Evolutionary conservation across 73 alveolate species (phyloP).

Genomic region (Symbiodinium natans): DNA sequence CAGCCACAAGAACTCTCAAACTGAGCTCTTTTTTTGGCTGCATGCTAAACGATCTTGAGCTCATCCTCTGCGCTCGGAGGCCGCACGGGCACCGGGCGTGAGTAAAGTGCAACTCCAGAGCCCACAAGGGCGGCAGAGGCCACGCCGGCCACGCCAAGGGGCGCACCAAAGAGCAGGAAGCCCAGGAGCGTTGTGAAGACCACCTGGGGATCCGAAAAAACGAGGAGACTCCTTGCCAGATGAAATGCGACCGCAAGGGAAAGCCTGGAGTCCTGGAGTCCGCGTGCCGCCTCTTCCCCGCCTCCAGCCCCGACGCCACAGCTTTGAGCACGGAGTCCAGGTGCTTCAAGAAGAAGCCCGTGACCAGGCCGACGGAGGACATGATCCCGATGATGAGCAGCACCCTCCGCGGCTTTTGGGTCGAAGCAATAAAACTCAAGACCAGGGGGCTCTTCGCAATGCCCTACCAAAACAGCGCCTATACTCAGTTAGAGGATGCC

Average conservation of each 20-base stretch:
- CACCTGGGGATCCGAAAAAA: constrained; percentile 1
- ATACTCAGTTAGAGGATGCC: no score
- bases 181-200: constrained; percentile 85
- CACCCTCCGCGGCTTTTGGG: constrained; percentile 21
- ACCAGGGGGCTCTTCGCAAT: not conserved
- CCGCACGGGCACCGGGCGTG: constrained; percentile 62
- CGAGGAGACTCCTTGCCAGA: not conserved
- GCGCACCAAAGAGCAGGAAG: constrained; percentile 82
- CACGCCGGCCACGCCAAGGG: constrained; percentile 41
- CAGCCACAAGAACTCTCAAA: not conserved
- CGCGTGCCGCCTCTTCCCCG: not conserved
- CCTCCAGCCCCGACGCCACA: constrained; percentile 80
- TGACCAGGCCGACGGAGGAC: constrained; percentile 89
- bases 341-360: constrained; percentile 91
- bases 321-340: constrained; percentile 84
- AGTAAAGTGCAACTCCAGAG: constrained; percentile 70
- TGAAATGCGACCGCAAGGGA: no score
- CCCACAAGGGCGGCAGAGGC: constrained; percentile 51
- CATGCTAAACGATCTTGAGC: constrained; percentile 68
- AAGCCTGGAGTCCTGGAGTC: no score
- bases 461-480: no score
- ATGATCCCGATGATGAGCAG: constrained; percentile 63
- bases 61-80: constrained; percentile 43
- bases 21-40: not conserved
- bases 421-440: not conserved